A percentile compares a stretch with the other conserved stretches of the same genome.
Conservation (phyloP, 2,329 filamentous ascomycete species). For the Penicillium sp. region DNA sequence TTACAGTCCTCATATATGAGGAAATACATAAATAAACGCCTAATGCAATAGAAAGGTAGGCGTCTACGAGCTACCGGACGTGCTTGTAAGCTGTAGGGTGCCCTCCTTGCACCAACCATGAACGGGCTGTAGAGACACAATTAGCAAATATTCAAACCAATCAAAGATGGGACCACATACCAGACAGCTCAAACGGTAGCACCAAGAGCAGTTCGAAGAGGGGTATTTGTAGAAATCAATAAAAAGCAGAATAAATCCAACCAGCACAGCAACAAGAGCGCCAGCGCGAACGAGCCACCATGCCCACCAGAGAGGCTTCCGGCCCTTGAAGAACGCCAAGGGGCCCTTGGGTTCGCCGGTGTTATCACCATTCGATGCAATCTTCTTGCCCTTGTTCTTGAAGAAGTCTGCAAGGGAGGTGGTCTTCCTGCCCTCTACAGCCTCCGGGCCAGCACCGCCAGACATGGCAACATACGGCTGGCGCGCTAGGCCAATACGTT, state of each 20-base stretch:
- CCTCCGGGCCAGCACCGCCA: slow-evolving; percentile 43
- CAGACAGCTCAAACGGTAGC: slow-evolving; percentile 91
- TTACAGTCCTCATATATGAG: background rate
- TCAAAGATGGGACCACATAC: slow-evolving; percentile 57
- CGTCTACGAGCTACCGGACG: background rate
- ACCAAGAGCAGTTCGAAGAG: slow-evolving; percentile 76
- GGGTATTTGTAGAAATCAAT: slow-evolving; percentile 87
- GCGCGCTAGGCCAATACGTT: slow-evolving; percentile 68
- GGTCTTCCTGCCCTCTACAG: slow-evolving; percentile 42
- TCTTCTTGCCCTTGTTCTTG: slow-evolving; percentile 59
- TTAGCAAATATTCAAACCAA: slow-evolving; percentile 12
- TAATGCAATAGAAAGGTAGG: background rate
- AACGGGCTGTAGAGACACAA: slow-evolving; percentile 34
- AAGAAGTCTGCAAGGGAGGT: slow-evolving; percentile 53
- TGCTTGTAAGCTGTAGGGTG: slow-evolving; percentile 21
- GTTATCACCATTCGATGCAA: slow-evolving; percentile 9
- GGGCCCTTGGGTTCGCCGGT: slow-evolving; percentile 15
- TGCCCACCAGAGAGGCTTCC: slow-evolving; percentile 93
- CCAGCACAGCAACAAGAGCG: slow-evolving; percentile 74
- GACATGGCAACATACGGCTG: slow-evolving; percentile 71
- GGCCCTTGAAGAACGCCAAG: slow-evolving; percentile 81
- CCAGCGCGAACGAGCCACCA: slow-evolving; percentile 90
- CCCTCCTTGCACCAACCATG: slow-evolving; percentile 48
- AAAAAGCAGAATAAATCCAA: slow-evolving; percentile 82
- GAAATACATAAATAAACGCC: background rate